A percentile compares a stretch with the other conserved stretches of the same genome.
phyloP scores from a whole-genome alignment of 2,329 filamentous ascomycete genomes.

The Aspergillus costaricaensis region DNA sequence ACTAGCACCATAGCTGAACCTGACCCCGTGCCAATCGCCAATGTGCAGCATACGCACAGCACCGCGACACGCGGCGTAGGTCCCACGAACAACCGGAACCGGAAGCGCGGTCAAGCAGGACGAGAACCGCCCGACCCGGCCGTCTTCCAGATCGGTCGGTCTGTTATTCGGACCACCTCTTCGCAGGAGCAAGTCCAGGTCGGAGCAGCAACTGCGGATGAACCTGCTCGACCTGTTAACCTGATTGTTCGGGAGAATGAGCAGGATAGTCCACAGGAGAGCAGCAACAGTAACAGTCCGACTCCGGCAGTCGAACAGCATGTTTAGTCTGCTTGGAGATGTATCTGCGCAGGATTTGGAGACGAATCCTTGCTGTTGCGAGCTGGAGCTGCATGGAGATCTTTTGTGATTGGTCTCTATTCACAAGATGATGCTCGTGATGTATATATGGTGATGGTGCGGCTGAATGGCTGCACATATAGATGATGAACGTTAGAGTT shows the following conservation, averaged over 20 bases:
- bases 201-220: slow-evolving; percentile 27
- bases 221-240: slow-evolving; percentile 38
- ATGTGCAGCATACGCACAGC: slow-evolving; percentile 33
- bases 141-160: slow-evolving; percentile 31
- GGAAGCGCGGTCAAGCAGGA: slow-evolving; percentile 25
- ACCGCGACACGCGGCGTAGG: slow-evolving; percentile 31
- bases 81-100: slow-evolving; percentile 24
- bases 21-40: slow-evolving; percentile 33
- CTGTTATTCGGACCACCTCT: slow-evolving; percentile 25
- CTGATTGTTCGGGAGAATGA: slow-evolving; percentile 21
- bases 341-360: not conserved
- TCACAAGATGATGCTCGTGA: no score
- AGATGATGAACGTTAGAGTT: no score
- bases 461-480: no score
- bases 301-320: not conserved
- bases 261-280: not conserved
- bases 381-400: not conserved
- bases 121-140: slow-evolving; percentile 21
- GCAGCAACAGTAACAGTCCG: not conserved
- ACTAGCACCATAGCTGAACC: slow-evolving; percentile 36
- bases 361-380: not conserved
- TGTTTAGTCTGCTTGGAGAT: not conserved
- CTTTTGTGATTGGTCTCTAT: no score
- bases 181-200: slow-evolving; percentile 22
- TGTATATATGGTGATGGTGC: no score